Percentiles rank a stretch among this genome's conserved stretches.
Evolutionary conservation across 176 grass and related monocot species (phyloP).

Genomic region (Oryza rufipogon): DNA sequence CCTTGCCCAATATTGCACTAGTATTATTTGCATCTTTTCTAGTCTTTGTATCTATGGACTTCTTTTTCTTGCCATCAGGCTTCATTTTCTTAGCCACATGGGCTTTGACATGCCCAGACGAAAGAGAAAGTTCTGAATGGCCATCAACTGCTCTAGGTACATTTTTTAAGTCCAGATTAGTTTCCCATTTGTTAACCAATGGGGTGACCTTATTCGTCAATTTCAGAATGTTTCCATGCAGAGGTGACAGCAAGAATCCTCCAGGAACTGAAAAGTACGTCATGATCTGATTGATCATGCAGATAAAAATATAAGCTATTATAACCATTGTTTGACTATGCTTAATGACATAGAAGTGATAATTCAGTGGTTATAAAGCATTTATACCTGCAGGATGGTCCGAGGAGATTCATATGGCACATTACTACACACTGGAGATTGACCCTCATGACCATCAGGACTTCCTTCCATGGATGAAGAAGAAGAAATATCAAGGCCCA

Average conservation of each 20-base stretch:
- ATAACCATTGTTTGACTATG: conserved; percentile 2
- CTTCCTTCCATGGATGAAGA: conserved; percentile 71
- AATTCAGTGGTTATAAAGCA: conserved; percentile 21
- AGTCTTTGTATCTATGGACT: conserved; percentile 29
- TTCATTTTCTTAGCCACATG: conserved; percentile 47
- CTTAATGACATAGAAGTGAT: conserved; percentile 23
- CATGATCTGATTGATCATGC: conserved; percentile 68
- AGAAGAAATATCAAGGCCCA: conserved; percentile 78
- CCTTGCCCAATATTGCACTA: conserved; percentile 25
- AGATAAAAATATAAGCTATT: conserved; percentile 30
- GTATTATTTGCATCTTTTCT: conserved; percentile 41
- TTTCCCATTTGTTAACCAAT: conserved; percentile 44
- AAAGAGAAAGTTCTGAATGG: conserved; percentile 25
- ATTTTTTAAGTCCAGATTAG: conserved; percentile 33
- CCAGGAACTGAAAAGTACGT: conserved; percentile 63
- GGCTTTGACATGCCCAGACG: conserved; percentile 24
- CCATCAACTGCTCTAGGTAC: conserved; percentile 30
- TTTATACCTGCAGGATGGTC: conserved; percentile 72
- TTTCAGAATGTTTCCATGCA: conserved; percentile 49
- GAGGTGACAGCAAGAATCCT: conserved; percentile 67
- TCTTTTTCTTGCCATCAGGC: conserved; percentile 47
- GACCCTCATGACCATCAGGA: conserved; percentile 48
- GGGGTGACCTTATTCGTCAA: conserved; percentile 52
- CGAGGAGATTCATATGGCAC: conserved; percentile 69
- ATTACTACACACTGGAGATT: conserved; percentile 52